Evolutionary conservation across 495 filamentous ascomycete species (phyloP).

Genomic region (Aspergillus haitiensis): DNA sequence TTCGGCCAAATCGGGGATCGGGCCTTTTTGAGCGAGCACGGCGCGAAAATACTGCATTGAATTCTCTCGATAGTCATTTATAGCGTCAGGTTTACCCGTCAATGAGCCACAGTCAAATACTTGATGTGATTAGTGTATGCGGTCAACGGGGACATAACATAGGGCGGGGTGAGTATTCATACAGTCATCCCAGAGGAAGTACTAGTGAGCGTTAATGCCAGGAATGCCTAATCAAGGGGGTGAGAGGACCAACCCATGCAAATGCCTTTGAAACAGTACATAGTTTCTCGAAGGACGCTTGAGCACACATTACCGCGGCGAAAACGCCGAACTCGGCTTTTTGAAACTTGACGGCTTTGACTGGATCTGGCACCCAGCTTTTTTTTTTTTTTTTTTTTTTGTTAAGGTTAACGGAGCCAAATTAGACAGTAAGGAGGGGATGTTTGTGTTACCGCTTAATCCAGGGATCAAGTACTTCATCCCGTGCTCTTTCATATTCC

Average conservation of each 20-base stretch:
- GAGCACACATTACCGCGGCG: slow-evolving; percentile 13
- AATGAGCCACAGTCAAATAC: slow-evolving; percentile 17
- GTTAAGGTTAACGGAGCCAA: neutral
- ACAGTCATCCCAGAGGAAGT: slow-evolving; percentile 18
- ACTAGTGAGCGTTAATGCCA: neutral
- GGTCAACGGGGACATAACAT: too few species aligned
- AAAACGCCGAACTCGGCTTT: slow-evolving; percentile 16
- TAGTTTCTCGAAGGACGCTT: slow-evolving; percentile 14
- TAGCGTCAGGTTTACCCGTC: neutral
- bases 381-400: too few species aligned
- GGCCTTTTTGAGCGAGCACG: neutral
- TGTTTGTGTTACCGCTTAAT: slow-evolving; percentile 5
- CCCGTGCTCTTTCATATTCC: slow-evolving; percentile 13
- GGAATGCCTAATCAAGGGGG: neutral
- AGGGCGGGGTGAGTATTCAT: neutral
- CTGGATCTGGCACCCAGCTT: slow-evolving; percentile 9
- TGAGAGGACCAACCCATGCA: slow-evolving; percentile 10
- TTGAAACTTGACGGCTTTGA: slow-evolving; percentile 7
- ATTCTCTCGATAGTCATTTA: slow-evolving; percentile 6
- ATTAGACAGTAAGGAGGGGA: neutral
- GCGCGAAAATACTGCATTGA: slow-evolving; percentile 16
- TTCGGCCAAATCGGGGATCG: slow-evolving; percentile 1
- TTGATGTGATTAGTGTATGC: neutral
- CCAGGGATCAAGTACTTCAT: slow-evolving; percentile 18
- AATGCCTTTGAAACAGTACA: slow-evolving; percentile 15